phyloP scores from a whole-genome alignment of 208 protist genomes.

The Wallacemonas rigidus region DNA sequence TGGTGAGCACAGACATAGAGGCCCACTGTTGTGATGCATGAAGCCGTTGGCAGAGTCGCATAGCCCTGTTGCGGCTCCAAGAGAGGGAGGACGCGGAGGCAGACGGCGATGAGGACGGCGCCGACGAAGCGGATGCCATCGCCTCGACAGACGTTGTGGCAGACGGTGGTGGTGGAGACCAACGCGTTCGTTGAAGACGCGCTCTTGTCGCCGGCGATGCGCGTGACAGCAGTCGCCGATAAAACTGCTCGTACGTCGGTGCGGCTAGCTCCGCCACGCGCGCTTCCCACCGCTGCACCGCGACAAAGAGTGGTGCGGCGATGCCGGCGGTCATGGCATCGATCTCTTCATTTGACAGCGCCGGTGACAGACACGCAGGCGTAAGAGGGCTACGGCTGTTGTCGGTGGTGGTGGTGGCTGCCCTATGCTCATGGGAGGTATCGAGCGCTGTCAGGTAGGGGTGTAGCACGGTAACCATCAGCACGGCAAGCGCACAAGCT shows the following conservation, averaged over 20 bases:
- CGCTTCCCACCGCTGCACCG: not conserved
- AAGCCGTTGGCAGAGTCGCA: not conserved
- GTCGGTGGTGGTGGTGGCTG: not conserved
- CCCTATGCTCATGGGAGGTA: not conserved
- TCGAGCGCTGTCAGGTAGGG: not conserved
- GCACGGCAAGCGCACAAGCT: not conserved
- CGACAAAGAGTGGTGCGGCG: not conserved
- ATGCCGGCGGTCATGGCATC: not conserved
- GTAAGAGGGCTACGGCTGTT: not conserved
- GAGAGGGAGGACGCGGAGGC: not conserved
- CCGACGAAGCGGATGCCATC: not conserved
- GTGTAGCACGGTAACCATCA: conserved; percentile 10
- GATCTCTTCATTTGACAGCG: not conserved
- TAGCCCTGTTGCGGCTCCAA: not conserved
- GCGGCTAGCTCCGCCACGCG: not conserved
- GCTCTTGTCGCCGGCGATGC: no score
- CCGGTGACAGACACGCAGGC: not conserved
- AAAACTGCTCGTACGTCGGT: not conserved
- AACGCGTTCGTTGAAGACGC: not conserved
- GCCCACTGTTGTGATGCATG: not conserved
- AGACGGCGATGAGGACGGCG: not conserved
- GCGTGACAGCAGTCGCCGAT: not conserved
- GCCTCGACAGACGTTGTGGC: not conserved
- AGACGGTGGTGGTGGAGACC: not conserved
- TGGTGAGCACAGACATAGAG: not conserved